phyloP scores from a whole-genome alignment of 129 eudicot species.

The Artemisia tridentata region DNA sequence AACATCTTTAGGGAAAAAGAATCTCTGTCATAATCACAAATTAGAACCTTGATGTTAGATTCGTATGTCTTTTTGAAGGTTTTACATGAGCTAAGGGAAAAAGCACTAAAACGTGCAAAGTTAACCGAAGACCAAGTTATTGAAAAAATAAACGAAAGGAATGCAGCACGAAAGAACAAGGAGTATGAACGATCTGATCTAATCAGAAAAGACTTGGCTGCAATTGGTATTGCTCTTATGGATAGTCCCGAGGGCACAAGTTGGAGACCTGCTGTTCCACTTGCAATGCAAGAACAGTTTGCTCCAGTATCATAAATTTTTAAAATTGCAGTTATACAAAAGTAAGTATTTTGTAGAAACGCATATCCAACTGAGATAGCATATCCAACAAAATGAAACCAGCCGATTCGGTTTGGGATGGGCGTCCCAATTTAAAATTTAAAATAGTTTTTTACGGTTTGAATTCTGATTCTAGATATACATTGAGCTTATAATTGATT shows the following conservation, averaged over 20 bases:
- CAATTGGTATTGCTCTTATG: conserved; percentile 77
- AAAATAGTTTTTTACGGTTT: no score
- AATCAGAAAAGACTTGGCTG: conserved; percentile 70
- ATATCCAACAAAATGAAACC: no score
- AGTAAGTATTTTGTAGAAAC: no score
- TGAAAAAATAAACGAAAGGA: conserved; percentile 64
- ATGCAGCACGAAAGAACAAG: conserved; percentile 62
- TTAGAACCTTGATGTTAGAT: conserved; percentile 5
- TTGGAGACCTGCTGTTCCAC: conserved; percentile 93
- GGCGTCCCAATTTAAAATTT: no score
- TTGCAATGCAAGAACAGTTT: conserved; percentile 62
- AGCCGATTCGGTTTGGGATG: no score
- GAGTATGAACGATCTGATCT: conserved; percentile 81
- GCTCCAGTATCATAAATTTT: conserved; percentile 32
- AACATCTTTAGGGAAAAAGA: no score
- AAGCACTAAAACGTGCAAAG: conserved; percentile 80
- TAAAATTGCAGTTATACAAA: no score
- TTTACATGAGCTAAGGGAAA: conserved; percentile 70
- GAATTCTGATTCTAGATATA: no score
- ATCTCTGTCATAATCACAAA: background rate
- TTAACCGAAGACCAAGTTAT: conserved; percentile 62
- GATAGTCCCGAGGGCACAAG: conserved; percentile 85
- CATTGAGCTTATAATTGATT: no score
- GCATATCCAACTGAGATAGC: no score
- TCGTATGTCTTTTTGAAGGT: conserved; percentile 37